phyloP scores from a whole-genome alignment of 192 early-diverging fungal species.

The Coemansia sp. region DNA sequence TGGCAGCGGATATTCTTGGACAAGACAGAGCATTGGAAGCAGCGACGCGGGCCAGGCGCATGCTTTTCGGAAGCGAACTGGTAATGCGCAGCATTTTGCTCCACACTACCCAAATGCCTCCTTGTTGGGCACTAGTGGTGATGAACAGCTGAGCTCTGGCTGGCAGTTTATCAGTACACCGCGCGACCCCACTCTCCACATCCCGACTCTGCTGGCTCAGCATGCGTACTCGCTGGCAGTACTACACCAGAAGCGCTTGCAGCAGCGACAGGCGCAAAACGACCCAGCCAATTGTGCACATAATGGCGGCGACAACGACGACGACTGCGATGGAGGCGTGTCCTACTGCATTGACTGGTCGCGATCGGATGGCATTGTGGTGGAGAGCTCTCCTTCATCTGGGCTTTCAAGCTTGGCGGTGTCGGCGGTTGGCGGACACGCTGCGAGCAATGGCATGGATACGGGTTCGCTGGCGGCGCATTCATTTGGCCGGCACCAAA shows the following conservation, averaged over 20 bases:
- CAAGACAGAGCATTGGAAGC: neutral
- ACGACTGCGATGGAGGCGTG: conserved; percentile 14
- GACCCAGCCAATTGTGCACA: neutral
- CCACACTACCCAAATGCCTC: conserved; percentile 40
- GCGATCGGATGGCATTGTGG: conserved; percentile 40
- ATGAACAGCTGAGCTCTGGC: conserved; percentile 28
- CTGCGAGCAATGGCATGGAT: neutral
- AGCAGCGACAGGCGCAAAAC: neutral
- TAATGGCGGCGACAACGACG: neutral
- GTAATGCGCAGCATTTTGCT: conserved; percentile 44
- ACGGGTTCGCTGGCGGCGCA: neutral
- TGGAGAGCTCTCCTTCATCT: conserved; percentile 10
- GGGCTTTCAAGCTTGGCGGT: conserved; percentile 9
- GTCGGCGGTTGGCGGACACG: neutral
- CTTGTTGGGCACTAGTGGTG: neutral
- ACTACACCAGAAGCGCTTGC: conserved; percentile 6
- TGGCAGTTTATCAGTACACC: conserved; percentile 51
- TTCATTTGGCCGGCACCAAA: conserved; percentile 4
- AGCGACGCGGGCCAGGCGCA: neutral
- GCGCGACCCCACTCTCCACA: conserved; percentile 37
- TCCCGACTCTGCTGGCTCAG: conserved; percentile 42
- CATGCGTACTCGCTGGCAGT: conserved; percentile 43
- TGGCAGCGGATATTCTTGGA: conserved; percentile 1
- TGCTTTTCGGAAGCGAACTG: conserved; percentile 3
- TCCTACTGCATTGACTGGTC: conserved; percentile 52